These are phyloP conservation scores for Tulasnella sp. DNA, from an alignment of 768 basidiomycete species.

Conservation along the genomic window DNA sequence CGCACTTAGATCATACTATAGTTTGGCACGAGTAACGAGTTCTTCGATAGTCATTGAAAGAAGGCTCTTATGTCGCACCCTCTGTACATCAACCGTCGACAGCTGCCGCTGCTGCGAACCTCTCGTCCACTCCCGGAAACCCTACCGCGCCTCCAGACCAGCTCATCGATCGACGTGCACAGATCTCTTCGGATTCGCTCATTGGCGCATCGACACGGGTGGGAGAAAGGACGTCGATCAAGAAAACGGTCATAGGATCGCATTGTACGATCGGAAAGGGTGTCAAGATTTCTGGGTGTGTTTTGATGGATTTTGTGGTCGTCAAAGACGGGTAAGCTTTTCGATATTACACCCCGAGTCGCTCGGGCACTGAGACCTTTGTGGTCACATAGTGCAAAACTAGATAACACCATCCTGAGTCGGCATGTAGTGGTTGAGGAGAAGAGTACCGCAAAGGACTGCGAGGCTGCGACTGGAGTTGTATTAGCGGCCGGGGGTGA, in stretches of 20 bases:
- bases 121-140: constrained; percentile 32
- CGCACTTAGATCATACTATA: background rate
- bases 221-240: constrained; percentile 69
- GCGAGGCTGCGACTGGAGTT: constrained; percentile 30
- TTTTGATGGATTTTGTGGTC: constrained; percentile 81
- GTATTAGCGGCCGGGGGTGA: constrained; percentile 15
- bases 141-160: constrained; percentile 48
- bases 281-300: constrained; percentile 71
- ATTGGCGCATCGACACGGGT: constrained; percentile 77
- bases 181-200: constrained; percentile 73
- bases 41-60: constrained; percentile 1
- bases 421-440: constrained; percentile 29
- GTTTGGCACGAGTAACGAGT: background rate
- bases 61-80: constrained; percentile 4
- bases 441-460: constrained; percentile 28
- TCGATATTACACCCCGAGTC: background rate
- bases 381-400: constrained; percentile 23
- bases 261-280: constrained; percentile 79
- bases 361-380: background rate
- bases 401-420: constrained; percentile 30
- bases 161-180: constrained; percentile 69
- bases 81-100: background rate
- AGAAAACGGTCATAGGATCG: constrained; percentile 65
- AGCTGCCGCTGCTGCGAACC: background rate
- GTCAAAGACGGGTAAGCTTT: constrained; percentile 72